Base-by-base conservation (phyloP, 306 rosid genomes). In the Cajanus cajan region DNA sequence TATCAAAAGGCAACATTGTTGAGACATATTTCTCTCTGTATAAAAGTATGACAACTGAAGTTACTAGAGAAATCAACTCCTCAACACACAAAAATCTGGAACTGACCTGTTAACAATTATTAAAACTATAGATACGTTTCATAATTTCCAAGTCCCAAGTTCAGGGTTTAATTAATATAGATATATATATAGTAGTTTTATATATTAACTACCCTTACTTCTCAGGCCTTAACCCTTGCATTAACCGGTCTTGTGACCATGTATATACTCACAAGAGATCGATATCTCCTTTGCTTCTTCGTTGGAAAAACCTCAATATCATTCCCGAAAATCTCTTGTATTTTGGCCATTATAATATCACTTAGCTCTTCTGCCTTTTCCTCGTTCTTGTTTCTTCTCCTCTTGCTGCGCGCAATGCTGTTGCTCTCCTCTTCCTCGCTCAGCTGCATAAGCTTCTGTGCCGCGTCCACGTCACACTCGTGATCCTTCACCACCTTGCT, bases 271-370 rank as follows among this genome's bases (percentile, higher is more conserved):
- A 76, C 82, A 39, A 92, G 89, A 61, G 87, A 87, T 8, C 93
- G 83, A 80, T 78, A 90, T 67, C 83, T 90, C 33, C 82, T 75
- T 59, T 81, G 82, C 86, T 87, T 90, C 86, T 73, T 90, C 0
- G 82, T 70, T 25, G 47, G 66, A 31, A 54, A 73, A 52, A 59
- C 76, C 40, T 83, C 86, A 57, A 71, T 12, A 25, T 86, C 90
- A 36, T 84, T 84, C 41, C 93, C 96, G 0, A 87, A 89, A 58
- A 89, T 83, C 80, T 89, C 90, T 83, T 86, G 87, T 13, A 89
- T 83, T 79, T 85, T 84, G 0, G 82, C 78, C 51, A 79, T 80
- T 58, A 84, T 54, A 18, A 28, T 48, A 51, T 62, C 67, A 21
- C 47, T 66, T 16, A 21, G 43, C 4, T 55, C 66, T 39, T 88